A percentile compares a stretch with the other conserved stretches of the same genome.
Conservation (phyloP, 2,329 filamentous ascomycete species). For the Alternaria tenuissima region DNA sequence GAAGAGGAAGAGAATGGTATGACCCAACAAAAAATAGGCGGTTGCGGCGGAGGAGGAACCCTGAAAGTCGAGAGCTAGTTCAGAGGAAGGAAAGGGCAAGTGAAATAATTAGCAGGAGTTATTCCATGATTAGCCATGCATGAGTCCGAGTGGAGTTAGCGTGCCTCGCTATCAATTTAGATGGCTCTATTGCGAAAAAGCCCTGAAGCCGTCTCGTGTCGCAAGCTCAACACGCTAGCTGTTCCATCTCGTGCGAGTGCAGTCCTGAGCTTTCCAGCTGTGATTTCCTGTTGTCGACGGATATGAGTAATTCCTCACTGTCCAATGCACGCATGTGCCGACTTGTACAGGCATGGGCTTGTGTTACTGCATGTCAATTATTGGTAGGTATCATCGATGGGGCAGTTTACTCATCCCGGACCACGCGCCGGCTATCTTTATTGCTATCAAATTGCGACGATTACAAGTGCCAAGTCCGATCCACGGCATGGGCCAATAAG, state of each 20-base stretch:
- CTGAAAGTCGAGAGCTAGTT: slow-evolving; percentile 14
- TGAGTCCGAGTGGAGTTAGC: slow-evolving; percentile 37
- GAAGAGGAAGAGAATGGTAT: background rate
- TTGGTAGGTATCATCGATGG: background rate
- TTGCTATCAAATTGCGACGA: slow-evolving; percentile 8
- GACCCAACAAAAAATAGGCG: background rate
- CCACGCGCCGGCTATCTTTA: slow-evolving; percentile 7
- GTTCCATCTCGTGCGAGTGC: slow-evolving; percentile 9
- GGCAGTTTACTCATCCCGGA: background rate
- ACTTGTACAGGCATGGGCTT: background rate
- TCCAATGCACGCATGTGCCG: background rate
- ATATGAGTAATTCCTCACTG: background rate
- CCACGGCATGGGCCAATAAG: slow-evolving; percentile 1
- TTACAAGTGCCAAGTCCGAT: slow-evolving; percentile 5
- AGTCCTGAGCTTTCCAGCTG: background rate
- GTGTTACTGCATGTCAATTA: background rate
- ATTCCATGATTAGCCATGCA: slow-evolving; percentile 37
- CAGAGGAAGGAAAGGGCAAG: slow-evolving; percentile 21
- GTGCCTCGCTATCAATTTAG: slow-evolving; percentile 25
- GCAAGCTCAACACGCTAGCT: slow-evolving; percentile 26
- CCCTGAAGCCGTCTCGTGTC: slow-evolving; percentile 26
- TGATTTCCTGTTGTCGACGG: background rate
- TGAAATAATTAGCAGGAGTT: slow-evolving; percentile 41
- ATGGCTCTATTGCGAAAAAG: slow-evolving; percentile 40
- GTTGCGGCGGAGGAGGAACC: background rate